A percentile compares a stretch with the other conserved stretches of the same genome.
phyloP scores from a whole-genome alignment of 495 filamentous ascomycete species.

The Friedmanniomyces simplex region DNA sequence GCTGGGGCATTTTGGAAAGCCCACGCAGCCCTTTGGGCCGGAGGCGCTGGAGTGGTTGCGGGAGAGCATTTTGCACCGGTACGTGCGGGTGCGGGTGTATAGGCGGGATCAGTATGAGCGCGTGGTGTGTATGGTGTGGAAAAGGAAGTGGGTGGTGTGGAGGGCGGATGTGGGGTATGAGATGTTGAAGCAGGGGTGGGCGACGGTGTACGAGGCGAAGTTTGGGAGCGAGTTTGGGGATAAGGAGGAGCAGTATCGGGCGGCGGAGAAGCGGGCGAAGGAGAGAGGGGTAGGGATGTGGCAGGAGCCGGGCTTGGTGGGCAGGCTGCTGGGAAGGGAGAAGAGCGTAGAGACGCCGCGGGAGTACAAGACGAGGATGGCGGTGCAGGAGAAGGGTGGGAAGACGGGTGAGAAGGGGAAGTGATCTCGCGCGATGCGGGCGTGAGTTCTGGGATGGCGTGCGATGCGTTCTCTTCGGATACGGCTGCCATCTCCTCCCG shows the following conservation, averaged over 20 bases:
- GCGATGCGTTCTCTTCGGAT: too few relatives aligned
- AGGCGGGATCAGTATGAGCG: constrained; percentile 84
- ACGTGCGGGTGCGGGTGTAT: constrained; percentile 70
- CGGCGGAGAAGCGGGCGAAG: constrained; percentile 63
- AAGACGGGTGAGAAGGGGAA: constrained; percentile 24
- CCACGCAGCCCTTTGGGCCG: constrained; percentile 69
- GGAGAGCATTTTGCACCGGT: constrained; percentile 57
- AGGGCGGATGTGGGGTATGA: constrained; percentile 71
- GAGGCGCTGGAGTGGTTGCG: constrained; percentile 75
- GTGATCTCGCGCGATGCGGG: background rate
- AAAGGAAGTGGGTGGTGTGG: constrained; percentile 37
- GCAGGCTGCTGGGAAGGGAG: constrained; percentile 22
- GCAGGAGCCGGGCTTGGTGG: constrained; percentile 16
- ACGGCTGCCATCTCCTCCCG: too few relatives aligned
- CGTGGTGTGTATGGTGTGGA: constrained; percentile 71
- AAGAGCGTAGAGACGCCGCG: constrained; percentile 68
- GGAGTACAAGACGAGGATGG: constrained; percentile 69
- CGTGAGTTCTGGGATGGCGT: too few relatives aligned
- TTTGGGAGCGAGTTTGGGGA: constrained; percentile 76
- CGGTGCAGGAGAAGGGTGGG: constrained; percentile 36
- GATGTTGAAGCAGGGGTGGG: constrained; percentile 75
- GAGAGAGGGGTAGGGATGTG: constrained; percentile 65
- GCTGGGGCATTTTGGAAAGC: constrained; percentile 77
- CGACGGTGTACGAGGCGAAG: constrained; percentile 88
- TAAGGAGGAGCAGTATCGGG: constrained; percentile 53